A percentile compares a stretch with the other conserved stretches of the same genome.
phyloP scores from a whole-genome alignment of 495 filamentous ascomycete genomes.

The Penicillium flavigenum region DNA sequence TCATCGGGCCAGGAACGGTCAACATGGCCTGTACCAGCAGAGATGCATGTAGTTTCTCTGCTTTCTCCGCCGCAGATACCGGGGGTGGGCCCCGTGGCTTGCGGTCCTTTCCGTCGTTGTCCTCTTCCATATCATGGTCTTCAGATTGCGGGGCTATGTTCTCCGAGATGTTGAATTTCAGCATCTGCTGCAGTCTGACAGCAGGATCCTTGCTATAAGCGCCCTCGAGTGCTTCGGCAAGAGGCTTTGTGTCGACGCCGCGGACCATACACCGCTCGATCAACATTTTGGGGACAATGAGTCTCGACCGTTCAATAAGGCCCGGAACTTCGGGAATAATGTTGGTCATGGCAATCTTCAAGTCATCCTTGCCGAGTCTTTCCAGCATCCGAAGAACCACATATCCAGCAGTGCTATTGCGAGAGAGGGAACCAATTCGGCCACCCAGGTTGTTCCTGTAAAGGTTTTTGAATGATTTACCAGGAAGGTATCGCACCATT shows the following conservation, averaged over 20 bases:
- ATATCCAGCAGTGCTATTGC: conserved; percentile 87
- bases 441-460: conserved; percentile 72
- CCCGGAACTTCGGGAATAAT: conserved; percentile 67
- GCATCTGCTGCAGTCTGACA: conserved; percentile 56
- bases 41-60: conserved; percentile 61
- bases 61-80: conserved; percentile 6
- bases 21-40: conserved; percentile 67
- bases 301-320: conserved; percentile 70
- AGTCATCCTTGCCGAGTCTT: conserved; percentile 77
- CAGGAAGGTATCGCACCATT: conserved; percentile 74
- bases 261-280: conserved; percentile 80
- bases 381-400: conserved; percentile 77
- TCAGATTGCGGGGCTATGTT: conserved; percentile 8
- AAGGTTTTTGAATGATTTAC: conserved; percentile 83
- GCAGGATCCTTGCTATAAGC: conserved; percentile 58
- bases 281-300: conserved; percentile 72
- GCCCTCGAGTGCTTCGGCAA: conserved; percentile 59
- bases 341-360: conserved; percentile 64
- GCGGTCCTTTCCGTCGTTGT: conserved; percentile 30
- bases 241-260: conserved; percentile 55
- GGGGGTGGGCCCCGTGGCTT: conserved; percentile 23
- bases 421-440: conserved; percentile 71
- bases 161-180: conserved; percentile 46
- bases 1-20: conserved; percentile 54
- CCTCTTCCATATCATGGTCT: conserved; percentile 34